A percentile compares a stretch with the other conserved stretches of the same genome.
phyloP scores from a whole-genome alignment of 208 protist genomes.

The Blechomonas ayalai region DNA sequence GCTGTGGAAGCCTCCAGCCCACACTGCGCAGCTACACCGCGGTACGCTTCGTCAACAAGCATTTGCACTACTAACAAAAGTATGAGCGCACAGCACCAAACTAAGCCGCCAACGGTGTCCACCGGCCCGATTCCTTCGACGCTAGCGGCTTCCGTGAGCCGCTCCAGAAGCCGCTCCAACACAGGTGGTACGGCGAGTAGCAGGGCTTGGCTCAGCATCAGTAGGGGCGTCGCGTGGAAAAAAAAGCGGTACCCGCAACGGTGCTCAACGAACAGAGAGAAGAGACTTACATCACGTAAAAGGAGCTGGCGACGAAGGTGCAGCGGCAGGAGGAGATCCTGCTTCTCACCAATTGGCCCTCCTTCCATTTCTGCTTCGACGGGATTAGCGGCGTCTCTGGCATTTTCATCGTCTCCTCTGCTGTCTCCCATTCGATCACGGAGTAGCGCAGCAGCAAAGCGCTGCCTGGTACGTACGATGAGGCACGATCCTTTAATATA shows the following conservation, averaged over 20 bases:
- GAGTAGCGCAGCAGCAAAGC: conserved; percentile 30
- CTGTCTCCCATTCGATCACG: conserved; percentile 27
- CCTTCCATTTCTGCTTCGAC: conserved; percentile 7
- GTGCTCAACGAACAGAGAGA: conserved; percentile 55
- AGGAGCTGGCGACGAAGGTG: conserved; percentile 32
- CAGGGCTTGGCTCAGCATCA: conserved; percentile 37
- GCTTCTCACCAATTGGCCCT: neutral
- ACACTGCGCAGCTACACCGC: conserved; percentile 26
- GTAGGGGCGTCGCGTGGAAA: conserved; percentile 29
- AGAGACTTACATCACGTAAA: conserved; percentile 37
- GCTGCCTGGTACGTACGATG: conserved; percentile 25
- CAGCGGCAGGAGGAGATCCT: conserved; percentile 19
- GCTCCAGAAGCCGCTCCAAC: conserved; percentile 13
- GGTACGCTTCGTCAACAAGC: conserved; percentile 34
- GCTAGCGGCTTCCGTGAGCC: conserved; percentile 11
- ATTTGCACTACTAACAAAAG: conserved; percentile 33
- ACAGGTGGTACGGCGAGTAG: conserved; percentile 20
- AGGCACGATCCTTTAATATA: conserved; percentile 39
- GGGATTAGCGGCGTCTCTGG: conserved; percentile 23
- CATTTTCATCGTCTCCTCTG: conserved; percentile 20
- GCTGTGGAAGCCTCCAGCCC: conserved; percentile 47
- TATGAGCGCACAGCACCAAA: conserved; percentile 19
- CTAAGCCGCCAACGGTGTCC: conserved; percentile 13
- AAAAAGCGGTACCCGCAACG: conserved; percentile 41
- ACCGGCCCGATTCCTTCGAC: conserved; percentile 5